Conservation (phyloP, 352 stramenopile genomes). For the Globisporangium middletonii region DNA sequence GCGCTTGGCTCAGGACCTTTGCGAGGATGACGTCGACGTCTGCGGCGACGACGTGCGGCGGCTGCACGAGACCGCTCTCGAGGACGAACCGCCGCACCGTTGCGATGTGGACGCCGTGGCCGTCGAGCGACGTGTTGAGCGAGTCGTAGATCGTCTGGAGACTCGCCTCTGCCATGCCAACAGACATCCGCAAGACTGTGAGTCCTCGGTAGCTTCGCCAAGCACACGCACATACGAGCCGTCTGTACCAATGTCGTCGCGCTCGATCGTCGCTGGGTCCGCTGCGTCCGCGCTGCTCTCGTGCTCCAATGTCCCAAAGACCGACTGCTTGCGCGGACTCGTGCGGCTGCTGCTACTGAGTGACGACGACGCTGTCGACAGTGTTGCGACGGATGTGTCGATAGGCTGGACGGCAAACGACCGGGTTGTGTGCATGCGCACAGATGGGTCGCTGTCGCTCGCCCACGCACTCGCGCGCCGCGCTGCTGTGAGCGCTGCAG, state of each 20-base stretch:
- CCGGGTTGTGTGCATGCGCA: too few relatives aligned
- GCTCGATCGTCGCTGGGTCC: constrained; percentile 13
- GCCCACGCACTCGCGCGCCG: too few relatives aligned
- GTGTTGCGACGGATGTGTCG: constrained; percentile 2
- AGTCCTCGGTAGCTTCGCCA: not conserved
- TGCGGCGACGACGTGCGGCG: constrained; percentile 32
- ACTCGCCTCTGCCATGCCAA: constrained; percentile 22
- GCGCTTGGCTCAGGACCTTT: constrained; percentile 45
- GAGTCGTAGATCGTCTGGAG: constrained; percentile 38
- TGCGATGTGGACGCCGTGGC: constrained; percentile 52
- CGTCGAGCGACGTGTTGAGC: constrained; percentile 41
- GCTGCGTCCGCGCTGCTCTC: constrained; percentile 7
- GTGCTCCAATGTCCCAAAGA: constrained; percentile 7
- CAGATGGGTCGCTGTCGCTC: too few relatives aligned
- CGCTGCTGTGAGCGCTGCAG: not conserved
- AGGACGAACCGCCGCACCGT: constrained; percentile 60
- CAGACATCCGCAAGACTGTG: not conserved
- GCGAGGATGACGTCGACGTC: constrained; percentile 71
- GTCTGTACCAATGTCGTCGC: constrained; percentile 19
- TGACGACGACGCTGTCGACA: not conserved
- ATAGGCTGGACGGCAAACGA: constrained; percentile 11
- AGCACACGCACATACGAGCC: not conserved
- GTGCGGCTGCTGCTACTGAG: constrained; percentile 12
- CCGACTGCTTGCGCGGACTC: constrained; percentile 6
- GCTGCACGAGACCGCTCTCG: constrained; percentile 52